Evolutionary conservation across 2,329 filamentous ascomycete genomes (phyloP), one percentile per base, ranked within the genome.

Genomic region (Fusarium guadeloupense): DNA sequence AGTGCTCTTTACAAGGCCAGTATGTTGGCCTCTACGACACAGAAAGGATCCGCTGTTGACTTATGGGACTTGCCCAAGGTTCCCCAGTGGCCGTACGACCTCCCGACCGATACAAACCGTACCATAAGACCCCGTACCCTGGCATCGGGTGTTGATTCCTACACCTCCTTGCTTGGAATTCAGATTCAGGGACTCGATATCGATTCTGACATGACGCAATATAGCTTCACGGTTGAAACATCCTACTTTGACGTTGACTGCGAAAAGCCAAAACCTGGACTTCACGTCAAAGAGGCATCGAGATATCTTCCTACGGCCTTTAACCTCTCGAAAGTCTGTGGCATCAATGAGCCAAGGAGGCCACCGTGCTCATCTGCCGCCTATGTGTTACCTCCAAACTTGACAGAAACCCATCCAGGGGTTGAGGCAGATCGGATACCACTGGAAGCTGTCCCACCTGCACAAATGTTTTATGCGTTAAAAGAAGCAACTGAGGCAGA

Each of bases 11-110:
- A 59, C 9, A 17, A 20, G 4, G 31, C 25, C 4, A 59, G 38
- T 1, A 38, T 62, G 2, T 7, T 55, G 0, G 35, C 55, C 6
- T 48, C 50, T 5, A 9, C 6, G 0, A 2, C 23, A 8, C 50
- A 55, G 26, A 52, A 47, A 17, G 12, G 10, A 1, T 41, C 46
- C 8, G 1, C 43, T 6, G 28, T 21, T 5, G 59, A 62, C 13
- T 30, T 59, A 2, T 62, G 59, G 59, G 37, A 33, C 4, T 37
- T 52, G 9, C 59, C 59, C 2, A 56, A 30, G 26, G 50, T 62
- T 31, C 59, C 59, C 1, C 45, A 43, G 19, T 55, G 41, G 50
- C 21, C 46, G 12, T 9, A 28, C 1, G 12, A 4, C 3, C 7
- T 30, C 3, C 20, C 20, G 4, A 5, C n/a, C 13, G 39, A 19